Conservation (phyloP, 306 rosid genomes). For the Fragaria nilgerrensis region DNA sequence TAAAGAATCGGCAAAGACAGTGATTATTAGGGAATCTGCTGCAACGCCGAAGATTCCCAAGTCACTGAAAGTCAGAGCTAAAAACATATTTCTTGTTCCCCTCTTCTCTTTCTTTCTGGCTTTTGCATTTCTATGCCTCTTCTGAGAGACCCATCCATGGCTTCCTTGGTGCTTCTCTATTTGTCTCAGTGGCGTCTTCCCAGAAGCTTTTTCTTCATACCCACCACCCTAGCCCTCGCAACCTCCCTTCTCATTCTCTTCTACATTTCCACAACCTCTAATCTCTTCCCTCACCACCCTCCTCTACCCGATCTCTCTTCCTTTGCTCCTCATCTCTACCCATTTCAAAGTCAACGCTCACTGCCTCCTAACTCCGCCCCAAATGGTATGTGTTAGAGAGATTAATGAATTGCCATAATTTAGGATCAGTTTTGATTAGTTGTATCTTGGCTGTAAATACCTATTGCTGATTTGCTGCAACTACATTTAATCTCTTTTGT, state of each 20-base stretch:
- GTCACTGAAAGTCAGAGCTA: background rate
- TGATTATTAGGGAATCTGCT: background rate
- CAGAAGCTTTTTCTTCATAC: conserved; percentile 43
- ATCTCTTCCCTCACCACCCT: conserved; percentile 34
- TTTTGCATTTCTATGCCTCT: background rate
- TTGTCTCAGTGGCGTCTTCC: conserved; percentile 29
- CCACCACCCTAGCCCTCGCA: conserved; percentile 50
- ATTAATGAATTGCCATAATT: too few species aligned
- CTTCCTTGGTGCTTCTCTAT: conserved; percentile 28
- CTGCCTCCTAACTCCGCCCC: background rate
- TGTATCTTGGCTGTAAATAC: too few species aligned
- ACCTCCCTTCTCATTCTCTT: conserved; percentile 45
- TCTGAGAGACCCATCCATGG: background rate
- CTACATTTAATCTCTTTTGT: too few species aligned
- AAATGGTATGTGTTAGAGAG: too few species aligned
- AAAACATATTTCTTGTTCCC: background rate
- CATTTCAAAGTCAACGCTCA: background rate
- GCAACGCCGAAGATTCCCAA: background rate
- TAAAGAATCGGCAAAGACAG: too few species aligned
- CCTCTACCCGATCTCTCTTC: conserved; percentile 20
- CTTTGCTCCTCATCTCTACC: background rate
- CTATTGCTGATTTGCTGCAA: too few species aligned
- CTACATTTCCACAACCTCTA: conserved; percentile 51
- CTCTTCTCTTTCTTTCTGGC: background rate
- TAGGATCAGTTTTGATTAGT: too few species aligned